These are phyloP conservation scores for Galeopsis tetrahit DNA, from an alignment of 257 asterid species.

Conservation along the genomic window DNA sequence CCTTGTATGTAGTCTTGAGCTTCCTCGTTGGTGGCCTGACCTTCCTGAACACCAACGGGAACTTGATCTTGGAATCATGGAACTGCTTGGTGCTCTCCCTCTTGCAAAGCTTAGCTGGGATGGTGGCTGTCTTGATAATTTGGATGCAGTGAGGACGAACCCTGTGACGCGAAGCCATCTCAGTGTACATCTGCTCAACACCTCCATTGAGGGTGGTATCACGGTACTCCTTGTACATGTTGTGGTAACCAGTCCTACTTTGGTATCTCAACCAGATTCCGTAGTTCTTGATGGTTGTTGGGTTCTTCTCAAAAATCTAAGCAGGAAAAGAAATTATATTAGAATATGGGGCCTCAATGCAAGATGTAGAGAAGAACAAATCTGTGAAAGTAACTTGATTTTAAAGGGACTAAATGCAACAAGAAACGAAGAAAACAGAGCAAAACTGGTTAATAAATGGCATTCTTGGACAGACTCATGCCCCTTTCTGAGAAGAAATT, in stretches of 20 bases:
- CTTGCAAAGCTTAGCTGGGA: conserved; percentile 90
- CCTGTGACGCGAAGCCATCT: conserved; percentile 96
- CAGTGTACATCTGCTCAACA: conserved; percentile 91
- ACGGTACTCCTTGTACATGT: conserved; percentile 93
- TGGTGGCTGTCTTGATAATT: conserved; percentile 88
- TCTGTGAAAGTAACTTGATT: neutral
- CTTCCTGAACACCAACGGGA: conserved; percentile 73
- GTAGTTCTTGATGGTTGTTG: conserved; percentile 83
- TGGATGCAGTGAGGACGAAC: conserved; percentile 87
- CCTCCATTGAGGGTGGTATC: conserved; percentile 89
- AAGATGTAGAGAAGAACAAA: neutral
- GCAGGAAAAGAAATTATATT: neutral
- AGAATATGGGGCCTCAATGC: neutral
- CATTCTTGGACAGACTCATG: neutral
- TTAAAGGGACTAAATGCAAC: neutral
- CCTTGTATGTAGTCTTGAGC: conserved; percentile 77
- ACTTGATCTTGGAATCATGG: conserved; percentile 79
- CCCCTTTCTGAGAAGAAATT: neutral
- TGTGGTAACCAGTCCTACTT: conserved; percentile 89
- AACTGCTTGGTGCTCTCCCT: conserved; percentile 88
- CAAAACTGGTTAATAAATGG: neutral
- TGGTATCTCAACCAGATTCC: conserved; percentile 93
- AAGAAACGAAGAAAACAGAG: neutral
- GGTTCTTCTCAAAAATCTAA: conserved; percentile 87
- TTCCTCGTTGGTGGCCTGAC: conserved; percentile 74